A percentile compares a stretch with the other conserved stretches of the same genome.
Evolutionary conservation across 2,329 filamentous ascomycete genomes (phyloP).

Genomic region (Fonsecaea nubica): DNA sequence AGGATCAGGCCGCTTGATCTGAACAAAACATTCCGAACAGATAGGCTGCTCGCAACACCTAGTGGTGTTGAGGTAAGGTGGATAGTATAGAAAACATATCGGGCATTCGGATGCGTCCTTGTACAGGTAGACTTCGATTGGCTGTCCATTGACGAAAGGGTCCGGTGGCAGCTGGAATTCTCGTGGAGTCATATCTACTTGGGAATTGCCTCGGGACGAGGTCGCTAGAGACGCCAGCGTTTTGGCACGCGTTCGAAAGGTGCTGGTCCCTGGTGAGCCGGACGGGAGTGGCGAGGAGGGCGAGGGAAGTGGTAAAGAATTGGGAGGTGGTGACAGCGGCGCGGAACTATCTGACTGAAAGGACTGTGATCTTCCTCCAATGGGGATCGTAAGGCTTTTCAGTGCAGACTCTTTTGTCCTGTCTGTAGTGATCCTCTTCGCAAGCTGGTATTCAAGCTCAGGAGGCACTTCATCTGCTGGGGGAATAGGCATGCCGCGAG

Average conservation of each 20-base stretch:
- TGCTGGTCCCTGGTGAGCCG: conserved; percentile 58
- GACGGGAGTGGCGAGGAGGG: conserved; percentile 62
- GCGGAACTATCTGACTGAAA: conserved; percentile 74
- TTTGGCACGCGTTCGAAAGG: conserved; percentile 84
- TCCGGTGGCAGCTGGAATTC: conserved; percentile 82
- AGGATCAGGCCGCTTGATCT: conserved; percentile 93
- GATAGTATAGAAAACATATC: conserved; percentile 96
- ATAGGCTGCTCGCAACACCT: conserved; percentile 95
- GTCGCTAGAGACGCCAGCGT: conserved; percentile 83
- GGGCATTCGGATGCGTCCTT: conserved; percentile 90
- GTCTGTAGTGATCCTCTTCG: conserved; percentile 55
- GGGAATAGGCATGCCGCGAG: conserved; percentile 81
- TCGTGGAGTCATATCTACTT: conserved; percentile 73
- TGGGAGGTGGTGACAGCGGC: conserved; percentile 65
- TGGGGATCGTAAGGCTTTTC: conserved; percentile 78
- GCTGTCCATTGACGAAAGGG: conserved; percentile 91
- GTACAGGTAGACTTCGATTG: conserved; percentile 90
- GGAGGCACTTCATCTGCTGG: conserved; percentile 81
- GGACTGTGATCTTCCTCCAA: conserved; percentile 77
- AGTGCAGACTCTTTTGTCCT: conserved; percentile 65
- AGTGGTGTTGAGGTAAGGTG: conserved; percentile 90
- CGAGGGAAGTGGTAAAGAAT: conserved; percentile 66
- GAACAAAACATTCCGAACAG: conserved; percentile 98
- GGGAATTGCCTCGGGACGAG: conserved; percentile 74
- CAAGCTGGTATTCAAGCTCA: conserved; percentile 64